Percentiles rank a stretch among this genome's conserved stretches.
Evolutionary conservation across 1,139 yeast species (phyloP).

Genomic region (Debaryomyces udenii): DNA sequence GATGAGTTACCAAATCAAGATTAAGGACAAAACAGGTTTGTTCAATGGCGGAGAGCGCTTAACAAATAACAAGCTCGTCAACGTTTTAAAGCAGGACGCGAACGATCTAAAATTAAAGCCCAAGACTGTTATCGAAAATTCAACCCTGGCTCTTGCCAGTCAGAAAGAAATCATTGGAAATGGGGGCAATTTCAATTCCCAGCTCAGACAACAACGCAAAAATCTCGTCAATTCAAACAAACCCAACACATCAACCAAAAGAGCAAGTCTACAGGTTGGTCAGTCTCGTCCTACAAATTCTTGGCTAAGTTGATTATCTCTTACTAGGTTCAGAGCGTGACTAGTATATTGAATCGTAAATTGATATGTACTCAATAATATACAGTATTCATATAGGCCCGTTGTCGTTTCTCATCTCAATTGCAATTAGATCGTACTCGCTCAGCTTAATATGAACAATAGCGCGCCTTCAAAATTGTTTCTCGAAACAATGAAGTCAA

Average conservation of each 20-base stretch:
- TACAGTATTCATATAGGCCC: not conserved
- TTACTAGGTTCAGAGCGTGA: conserved; percentile 2
- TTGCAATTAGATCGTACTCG: not conserved
- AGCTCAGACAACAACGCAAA: conserved; percentile 31
- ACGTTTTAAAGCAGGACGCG: conserved; percentile 29
- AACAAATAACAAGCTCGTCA: conserved; percentile 20
- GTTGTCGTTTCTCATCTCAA: not conserved
- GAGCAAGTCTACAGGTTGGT: conserved; percentile 33
- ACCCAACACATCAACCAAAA: conserved; percentile 23
- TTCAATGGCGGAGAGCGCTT: conserved; percentile 43
- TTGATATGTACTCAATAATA: not conserved
- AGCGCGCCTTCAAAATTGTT: not conserved
- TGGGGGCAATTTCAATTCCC: conserved; percentile 33
- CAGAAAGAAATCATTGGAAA: conserved; percentile 20
- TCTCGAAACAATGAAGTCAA: too few relatives aligned
- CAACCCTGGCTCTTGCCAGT: conserved; percentile 1
- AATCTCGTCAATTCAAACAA: conserved; percentile 20
- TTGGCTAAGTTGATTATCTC: conserved; percentile 17
- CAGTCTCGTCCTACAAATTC: conserved; percentile 28
- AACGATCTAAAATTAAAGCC: conserved; percentile 36
- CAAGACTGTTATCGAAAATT: conserved; percentile 23
- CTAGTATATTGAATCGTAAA: not conserved
- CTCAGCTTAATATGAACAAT: not conserved
- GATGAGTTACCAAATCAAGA: conserved; percentile 54
- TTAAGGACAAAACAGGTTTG: conserved; percentile 61